phyloP scores from a whole-genome alignment of 1,284 basidiomycete species.

The Golubevia sp. region DNA sequence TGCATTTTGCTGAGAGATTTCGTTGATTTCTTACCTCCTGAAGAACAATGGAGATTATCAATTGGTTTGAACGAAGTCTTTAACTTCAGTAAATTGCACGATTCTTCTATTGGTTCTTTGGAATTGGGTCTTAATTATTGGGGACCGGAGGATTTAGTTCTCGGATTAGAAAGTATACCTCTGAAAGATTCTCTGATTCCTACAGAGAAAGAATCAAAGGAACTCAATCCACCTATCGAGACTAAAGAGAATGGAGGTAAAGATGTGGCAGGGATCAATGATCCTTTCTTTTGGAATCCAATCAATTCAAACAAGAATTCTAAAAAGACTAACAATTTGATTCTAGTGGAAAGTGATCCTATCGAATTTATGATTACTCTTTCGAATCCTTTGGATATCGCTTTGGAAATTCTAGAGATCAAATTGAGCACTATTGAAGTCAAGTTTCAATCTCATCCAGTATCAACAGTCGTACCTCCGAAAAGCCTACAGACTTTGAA shows the following conservation, averaged over 20 bases:
- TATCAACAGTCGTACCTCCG: conserved; percentile 28
- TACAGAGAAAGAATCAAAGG: conserved; percentile 10
- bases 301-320: conserved; percentile 6
- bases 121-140: conserved; percentile 30
- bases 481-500: conserved; percentile 26
- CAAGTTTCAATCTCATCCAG: conserved; percentile 21
- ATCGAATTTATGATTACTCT: conserved; percentile 38
- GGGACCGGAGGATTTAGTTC: conserved; percentile 43
- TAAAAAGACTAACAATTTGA: conserved; percentile 2
- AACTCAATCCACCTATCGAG: conserved; percentile 1
- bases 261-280: conserved; percentile 32
- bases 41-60: conserved; percentile 32
- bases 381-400: conserved; percentile 46
- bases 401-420: conserved; percentile 32
- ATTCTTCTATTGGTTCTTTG: conserved; percentile 11
- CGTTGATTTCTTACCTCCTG: conserved; percentile 19
- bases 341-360: conserved; percentile 34
- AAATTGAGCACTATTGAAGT: conserved; percentile 30
- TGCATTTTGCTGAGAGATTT: conserved; percentile 47
- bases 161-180: conserved; percentile 24
- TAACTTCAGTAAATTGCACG: conserved; percentile 3
- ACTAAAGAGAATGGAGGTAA: conserved; percentile 7
- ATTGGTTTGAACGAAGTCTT: conserved; percentile 26
- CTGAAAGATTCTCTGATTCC: conserved; percentile 14
- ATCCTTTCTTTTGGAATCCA: conserved; percentile 48